Percentiles rank a stretch among this genome's conserved stretches.
Conservation (phyloP, 345 rosid genomes). For the Eucalyptus grandis region DNA sequence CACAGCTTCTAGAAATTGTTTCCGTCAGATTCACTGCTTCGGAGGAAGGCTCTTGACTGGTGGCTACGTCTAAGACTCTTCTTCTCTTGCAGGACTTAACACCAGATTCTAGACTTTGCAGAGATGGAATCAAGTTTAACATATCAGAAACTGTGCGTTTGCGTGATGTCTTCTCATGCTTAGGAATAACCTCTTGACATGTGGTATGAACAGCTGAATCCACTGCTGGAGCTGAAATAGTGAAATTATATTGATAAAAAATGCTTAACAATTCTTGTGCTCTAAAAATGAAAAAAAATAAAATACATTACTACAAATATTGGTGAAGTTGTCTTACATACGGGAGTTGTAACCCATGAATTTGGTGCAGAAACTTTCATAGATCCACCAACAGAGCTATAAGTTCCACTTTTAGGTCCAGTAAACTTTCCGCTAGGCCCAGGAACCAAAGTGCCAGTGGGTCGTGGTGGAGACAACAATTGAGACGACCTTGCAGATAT, state of each 20-base stretch:
- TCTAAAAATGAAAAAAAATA: not conserved
- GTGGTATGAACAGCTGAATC: slow-evolving; percentile 20
- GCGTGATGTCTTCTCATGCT: slow-evolving; percentile 33
- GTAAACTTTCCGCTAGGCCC: slow-evolving; percentile 28
- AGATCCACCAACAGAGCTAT: slow-evolving; percentile 28
- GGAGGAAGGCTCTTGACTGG: slow-evolving; percentile 27
- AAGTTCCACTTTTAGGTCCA: slow-evolving; percentile 29
- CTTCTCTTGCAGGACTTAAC: slow-evolving; percentile 35
- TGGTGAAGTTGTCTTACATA: slow-evolving; percentile 60
- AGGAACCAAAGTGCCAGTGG: slow-evolving; percentile 24
- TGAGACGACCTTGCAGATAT: slow-evolving; percentile 31
- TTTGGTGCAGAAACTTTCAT: slow-evolving; percentile 22
- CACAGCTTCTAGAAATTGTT: slow-evolving; percentile 27
- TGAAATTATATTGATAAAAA: slow-evolving; percentile 11
- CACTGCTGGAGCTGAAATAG: slow-evolving; percentile 42
- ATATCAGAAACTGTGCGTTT: slow-evolving; percentile 67
- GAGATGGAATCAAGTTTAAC: slow-evolving; percentile 71
- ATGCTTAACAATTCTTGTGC: not conserved
- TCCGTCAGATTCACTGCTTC: slow-evolving; percentile 24
- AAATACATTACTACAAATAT: not conserved
- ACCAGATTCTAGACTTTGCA: slow-evolving; percentile 38
- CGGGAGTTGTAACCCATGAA: slow-evolving; percentile 45
- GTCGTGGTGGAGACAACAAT: slow-evolving; percentile 48
- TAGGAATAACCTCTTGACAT: slow-evolving; percentile 27
- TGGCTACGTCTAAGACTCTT: slow-evolving; percentile 24